Percentiles rank a stretch among this genome's conserved stretches.
Conservation (phyloP, 495 filamentous ascomycete species). For the Parathielavia appendiculata region DNA sequence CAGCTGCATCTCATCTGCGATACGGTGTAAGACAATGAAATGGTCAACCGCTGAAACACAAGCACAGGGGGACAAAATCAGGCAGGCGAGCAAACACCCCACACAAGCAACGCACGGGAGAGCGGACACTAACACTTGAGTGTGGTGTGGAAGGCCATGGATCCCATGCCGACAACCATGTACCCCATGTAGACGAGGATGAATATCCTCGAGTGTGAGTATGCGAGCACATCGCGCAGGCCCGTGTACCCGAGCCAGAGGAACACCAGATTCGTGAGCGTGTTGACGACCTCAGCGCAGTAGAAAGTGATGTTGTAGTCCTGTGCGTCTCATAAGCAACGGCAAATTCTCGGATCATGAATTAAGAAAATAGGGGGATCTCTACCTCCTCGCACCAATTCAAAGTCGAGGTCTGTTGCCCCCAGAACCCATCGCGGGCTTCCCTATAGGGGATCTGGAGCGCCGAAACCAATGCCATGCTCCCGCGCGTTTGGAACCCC, state of each 20-base stretch:
- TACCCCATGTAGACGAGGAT: slow-evolving; percentile 67
- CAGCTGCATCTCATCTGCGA: slow-evolving; percentile 89
- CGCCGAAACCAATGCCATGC: slow-evolving; percentile 18
- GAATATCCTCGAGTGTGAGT: slow-evolving; percentile 71
- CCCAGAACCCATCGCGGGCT: slow-evolving; percentile 69
- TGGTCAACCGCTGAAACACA: background rate
- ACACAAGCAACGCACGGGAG: background rate
- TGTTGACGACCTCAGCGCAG: slow-evolving; percentile 46
- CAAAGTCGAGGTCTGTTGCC: slow-evolving; percentile 77
- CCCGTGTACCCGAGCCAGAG: slow-evolving; percentile 68
- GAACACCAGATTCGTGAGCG: slow-evolving; percentile 77
- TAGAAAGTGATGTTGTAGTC: slow-evolving; percentile 48
- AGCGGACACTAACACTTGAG: slow-evolving; percentile 61
- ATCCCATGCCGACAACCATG: slow-evolving; percentile 72
- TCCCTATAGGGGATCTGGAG: slow-evolving; percentile 63
- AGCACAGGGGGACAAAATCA: background rate
- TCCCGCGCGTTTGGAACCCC: background rate
- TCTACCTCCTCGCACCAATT: slow-evolving; percentile 92
- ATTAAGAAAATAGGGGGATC: background rate
- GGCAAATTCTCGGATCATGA: too few relatives aligned
- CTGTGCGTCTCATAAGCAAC: slow-evolving; percentile 19
- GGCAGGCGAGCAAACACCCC: background rate
- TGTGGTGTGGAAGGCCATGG: slow-evolving; percentile 76
- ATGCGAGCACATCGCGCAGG: slow-evolving; percentile 59
- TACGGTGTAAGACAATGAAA: slow-evolving; percentile 14